Evolutionary conservation across 2,329 filamentous ascomycete species (phyloP).

Genomic region (Neurospora crassa): DNA sequence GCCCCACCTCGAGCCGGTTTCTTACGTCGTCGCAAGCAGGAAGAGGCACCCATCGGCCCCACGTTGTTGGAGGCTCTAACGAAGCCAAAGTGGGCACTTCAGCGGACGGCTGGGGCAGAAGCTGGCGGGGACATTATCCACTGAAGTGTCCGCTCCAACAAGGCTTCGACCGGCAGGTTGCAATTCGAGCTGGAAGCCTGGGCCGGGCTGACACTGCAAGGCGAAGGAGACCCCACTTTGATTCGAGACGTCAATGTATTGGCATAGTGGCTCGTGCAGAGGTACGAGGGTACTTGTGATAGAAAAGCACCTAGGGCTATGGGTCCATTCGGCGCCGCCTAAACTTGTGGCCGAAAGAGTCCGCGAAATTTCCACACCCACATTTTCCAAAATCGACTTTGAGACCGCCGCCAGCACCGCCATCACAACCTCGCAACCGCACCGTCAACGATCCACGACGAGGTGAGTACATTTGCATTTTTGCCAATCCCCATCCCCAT

Average conservation of each 20-base stretch:
- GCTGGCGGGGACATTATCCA: not conserved
- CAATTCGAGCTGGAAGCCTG: not conserved
- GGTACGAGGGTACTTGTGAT: not conserved
- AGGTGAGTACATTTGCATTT: constrained; percentile 16
- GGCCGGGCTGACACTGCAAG: not conserved
- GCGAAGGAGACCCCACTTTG: not conserved
- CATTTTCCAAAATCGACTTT: constrained; percentile 19
- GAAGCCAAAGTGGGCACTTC: not conserved
- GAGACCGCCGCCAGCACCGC: constrained; percentile 8
- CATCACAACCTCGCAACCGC: constrained; percentile 13
- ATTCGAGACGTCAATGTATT: not conserved
- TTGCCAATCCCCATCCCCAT: constrained; percentile 1
- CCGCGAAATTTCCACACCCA: constrained; percentile 18
- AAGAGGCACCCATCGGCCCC: not conserved
- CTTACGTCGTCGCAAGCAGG: not conserved
- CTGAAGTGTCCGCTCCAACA: not conserved
- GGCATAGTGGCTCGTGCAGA: not conserved
- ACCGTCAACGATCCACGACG: constrained; percentile 17
- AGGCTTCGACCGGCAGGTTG: not conserved
- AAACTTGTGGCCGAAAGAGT: constrained; percentile 15
- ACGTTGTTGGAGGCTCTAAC: not conserved
- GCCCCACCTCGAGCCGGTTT: not conserved
- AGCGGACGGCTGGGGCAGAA: not conserved
- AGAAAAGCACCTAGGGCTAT: not conserved
- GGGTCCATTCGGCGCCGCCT: constrained; percentile 9